A percentile compares a stretch with the other conserved stretches of the same genome.
phyloP scores from a whole-genome alignment of 805 yeast species.

The Zygotorulaspora sp. region DNA sequence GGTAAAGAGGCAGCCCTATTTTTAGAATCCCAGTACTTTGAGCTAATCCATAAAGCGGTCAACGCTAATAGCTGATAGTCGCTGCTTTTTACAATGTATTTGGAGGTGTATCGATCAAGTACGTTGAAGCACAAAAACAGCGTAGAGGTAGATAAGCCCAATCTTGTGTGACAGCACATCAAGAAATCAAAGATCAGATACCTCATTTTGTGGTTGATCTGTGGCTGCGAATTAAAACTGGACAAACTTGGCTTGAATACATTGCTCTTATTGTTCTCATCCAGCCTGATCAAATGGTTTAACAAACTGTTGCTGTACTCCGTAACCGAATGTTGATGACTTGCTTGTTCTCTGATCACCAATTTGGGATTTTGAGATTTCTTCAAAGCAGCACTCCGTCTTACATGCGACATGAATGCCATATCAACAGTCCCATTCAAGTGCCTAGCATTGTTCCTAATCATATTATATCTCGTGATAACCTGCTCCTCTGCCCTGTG shows the following conservation, averaged over 20 bases:
- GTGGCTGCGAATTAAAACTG: slow-evolving; percentile 38
- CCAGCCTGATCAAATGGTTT: slow-evolving; percentile 36
- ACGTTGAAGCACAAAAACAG: slow-evolving; percentile 64
- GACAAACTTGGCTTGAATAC: slow-evolving; percentile 27
- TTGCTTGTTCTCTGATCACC: slow-evolving; percentile 44
- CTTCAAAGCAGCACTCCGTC: slow-evolving; percentile 17
- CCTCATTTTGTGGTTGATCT: slow-evolving; percentile 52
- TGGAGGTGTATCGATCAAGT: slow-evolving; percentile 81
- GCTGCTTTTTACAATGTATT: slow-evolving; percentile 70
- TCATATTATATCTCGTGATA: slow-evolving; percentile 7
- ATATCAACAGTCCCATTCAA: slow-evolving; percentile 9
- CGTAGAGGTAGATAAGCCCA: slow-evolving; percentile 59
- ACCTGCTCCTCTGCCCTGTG: too few species aligned
- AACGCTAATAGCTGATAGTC: slow-evolving; percentile 85
- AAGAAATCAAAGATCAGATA: slow-evolving; percentile 76
- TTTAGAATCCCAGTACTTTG: slow-evolving; percentile 70
- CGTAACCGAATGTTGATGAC: slow-evolving; percentile 41
- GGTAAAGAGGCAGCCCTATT: slow-evolving; percentile 53
- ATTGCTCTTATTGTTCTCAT: slow-evolving; percentile 18
- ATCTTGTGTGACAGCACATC: slow-evolving; percentile 63
- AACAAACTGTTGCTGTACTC: slow-evolving; percentile 45
- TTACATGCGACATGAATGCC: slow-evolving; percentile 19
- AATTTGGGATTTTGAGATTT: slow-evolving; percentile 31
- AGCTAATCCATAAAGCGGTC: slow-evolving; percentile 84
- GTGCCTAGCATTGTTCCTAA: slow-evolving; percentile 3